Conservation (phyloP, 2,329 filamentous ascomycete species). For the Didymella lethalis region DNA sequence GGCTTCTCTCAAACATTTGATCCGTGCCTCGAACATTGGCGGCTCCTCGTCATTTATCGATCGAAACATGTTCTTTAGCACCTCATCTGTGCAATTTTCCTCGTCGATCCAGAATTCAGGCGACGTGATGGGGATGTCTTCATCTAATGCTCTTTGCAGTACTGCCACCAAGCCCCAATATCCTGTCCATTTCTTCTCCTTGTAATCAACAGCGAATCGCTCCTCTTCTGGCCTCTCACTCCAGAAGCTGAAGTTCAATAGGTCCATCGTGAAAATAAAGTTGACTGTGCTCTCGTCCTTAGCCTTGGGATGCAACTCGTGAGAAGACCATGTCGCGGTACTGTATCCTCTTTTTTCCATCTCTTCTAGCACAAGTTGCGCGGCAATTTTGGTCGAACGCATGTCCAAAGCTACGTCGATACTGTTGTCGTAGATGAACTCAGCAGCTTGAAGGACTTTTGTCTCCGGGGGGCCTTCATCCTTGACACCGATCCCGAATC, state of each 20-base stretch:
- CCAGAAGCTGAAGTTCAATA: slow-evolving; percentile 98
- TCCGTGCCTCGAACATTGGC: slow-evolving; percentile 79
- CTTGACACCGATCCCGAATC: slow-evolving; percentile 68
- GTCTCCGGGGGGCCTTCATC: slow-evolving; percentile 72
- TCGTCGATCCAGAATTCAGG: slow-evolving; percentile 86
- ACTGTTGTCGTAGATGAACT: slow-evolving; percentile 89
- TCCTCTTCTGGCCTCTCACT: slow-evolving; percentile 74
- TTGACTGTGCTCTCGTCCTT: slow-evolving; percentile 82
- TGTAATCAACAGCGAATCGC: slow-evolving; percentile 83
- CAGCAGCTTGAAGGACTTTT: slow-evolving; percentile 80
- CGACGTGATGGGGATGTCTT: slow-evolving; percentile 88
- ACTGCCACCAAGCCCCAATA: slow-evolving; percentile 95
- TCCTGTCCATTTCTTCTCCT: slow-evolving; percentile 83
- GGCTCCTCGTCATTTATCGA: slow-evolving; percentile 88
- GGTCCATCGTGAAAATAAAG: slow-evolving; percentile 97
- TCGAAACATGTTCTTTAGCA: slow-evolving; percentile 80
- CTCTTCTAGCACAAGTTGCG: slow-evolving; percentile 76
- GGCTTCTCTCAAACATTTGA: slow-evolving; percentile 82
- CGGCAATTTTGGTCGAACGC: slow-evolving; percentile 81
- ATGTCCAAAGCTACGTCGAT: slow-evolving; percentile 93
- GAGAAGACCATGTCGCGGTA: slow-evolving; percentile 83
- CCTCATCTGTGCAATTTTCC: slow-evolving; percentile 76
- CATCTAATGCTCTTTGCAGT: slow-evolving; percentile 85
- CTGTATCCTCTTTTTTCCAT: slow-evolving; percentile 89
- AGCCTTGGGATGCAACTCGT: slow-evolving; percentile 86